A percentile compares a stretch with the other conserved stretches of the same genome.
Evolutionary conservation across 495 filamentous ascomycete species (phyloP).

Genomic region (Mycothermus thermophilus): DNA sequence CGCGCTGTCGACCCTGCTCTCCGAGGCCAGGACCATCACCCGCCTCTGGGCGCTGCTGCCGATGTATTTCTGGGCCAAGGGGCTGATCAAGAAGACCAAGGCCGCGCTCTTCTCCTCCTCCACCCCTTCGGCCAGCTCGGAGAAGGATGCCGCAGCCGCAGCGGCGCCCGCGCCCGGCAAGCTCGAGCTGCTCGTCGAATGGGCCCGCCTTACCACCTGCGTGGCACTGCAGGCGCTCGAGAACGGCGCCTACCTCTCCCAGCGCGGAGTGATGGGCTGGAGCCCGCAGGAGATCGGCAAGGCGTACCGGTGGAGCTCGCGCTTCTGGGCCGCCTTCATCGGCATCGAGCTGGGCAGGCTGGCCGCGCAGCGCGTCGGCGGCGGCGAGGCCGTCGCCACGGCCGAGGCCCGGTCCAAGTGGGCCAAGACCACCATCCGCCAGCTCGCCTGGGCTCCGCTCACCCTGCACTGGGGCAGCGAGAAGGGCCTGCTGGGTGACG

Average conservation of each 20-base stretch:
- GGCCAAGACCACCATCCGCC: slow-evolving; percentile 32
- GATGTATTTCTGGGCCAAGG: slow-evolving; percentile 60
- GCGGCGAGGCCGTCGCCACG: slow-evolving; percentile 23
- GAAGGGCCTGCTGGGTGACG: slow-evolving; percentile 47
- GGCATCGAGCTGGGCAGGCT: slow-evolving; percentile 60
- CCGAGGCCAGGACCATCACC: slow-evolving; percentile 55
- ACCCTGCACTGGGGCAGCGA: slow-evolving; percentile 73
- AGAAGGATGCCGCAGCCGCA: background rate
- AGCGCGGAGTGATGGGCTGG: slow-evolving; percentile 51
- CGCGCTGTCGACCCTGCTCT: slow-evolving; percentile 39
- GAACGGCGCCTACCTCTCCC: slow-evolving; percentile 66
- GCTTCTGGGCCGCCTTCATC: slow-evolving; percentile 70
- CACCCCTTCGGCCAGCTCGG: slow-evolving; percentile 3
- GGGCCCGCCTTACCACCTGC: slow-evolving; percentile 53
- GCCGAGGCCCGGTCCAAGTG: slow-evolving; percentile 30
- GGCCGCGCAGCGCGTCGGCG: slow-evolving; percentile 29
- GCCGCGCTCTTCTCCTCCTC: slow-evolving; percentile 10
- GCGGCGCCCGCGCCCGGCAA: slow-evolving; percentile 14
- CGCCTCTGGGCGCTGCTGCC: slow-evolving; percentile 67
- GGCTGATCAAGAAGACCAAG: slow-evolving; percentile 29
- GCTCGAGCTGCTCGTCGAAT: slow-evolving; percentile 39
- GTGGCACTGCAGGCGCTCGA: slow-evolving; percentile 65
- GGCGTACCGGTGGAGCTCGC: slow-evolving; percentile 58
- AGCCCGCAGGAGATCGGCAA: slow-evolving; percentile 36
- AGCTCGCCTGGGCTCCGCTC: slow-evolving; percentile 43